phyloP scores from a whole-genome alignment of 176 grass and related monocot species.

The Elymus sibiricus region DNA sequence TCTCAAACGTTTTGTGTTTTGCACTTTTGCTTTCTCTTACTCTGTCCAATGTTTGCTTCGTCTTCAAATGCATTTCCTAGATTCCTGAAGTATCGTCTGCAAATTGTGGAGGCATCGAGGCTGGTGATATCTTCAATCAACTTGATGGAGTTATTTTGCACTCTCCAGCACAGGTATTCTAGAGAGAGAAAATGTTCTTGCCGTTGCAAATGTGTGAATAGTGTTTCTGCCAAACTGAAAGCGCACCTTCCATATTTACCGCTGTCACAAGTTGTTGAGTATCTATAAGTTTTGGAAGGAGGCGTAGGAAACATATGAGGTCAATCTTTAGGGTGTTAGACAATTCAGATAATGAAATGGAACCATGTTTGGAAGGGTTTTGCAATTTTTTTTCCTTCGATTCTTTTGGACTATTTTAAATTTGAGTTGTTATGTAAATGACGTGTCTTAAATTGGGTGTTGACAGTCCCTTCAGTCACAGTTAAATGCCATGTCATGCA shows the following conservation, averaged over 20 bases:
- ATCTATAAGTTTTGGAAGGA: background rate
- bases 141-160: background rate
- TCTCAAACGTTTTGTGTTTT: background rate
- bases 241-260: background rate
- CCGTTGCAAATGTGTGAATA: background rate
- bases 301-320: background rate
- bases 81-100: background rate
- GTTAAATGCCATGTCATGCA: background rate
- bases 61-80: background rate
- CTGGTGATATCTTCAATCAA: background rate
- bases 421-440: background rate
- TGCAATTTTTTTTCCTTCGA: background rate
- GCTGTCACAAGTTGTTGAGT: background rate
- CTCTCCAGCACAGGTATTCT: slow-evolving; percentile 4
- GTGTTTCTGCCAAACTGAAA: background rate
- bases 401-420: background rate
- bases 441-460: background rate
- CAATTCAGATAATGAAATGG: background rate
- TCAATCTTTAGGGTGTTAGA: background rate
- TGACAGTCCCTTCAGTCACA: background rate
- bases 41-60: background rate
- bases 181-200: background rate
- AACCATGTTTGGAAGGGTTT: background rate
- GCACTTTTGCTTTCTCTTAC: background rate
- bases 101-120: slow-evolving; percentile 16